A percentile compares a stretch with the other conserved stretches of the same genome.
Conservation (phyloP, 176 grass and related monocot species). For the Dendrocalamus sinicus region DNA sequence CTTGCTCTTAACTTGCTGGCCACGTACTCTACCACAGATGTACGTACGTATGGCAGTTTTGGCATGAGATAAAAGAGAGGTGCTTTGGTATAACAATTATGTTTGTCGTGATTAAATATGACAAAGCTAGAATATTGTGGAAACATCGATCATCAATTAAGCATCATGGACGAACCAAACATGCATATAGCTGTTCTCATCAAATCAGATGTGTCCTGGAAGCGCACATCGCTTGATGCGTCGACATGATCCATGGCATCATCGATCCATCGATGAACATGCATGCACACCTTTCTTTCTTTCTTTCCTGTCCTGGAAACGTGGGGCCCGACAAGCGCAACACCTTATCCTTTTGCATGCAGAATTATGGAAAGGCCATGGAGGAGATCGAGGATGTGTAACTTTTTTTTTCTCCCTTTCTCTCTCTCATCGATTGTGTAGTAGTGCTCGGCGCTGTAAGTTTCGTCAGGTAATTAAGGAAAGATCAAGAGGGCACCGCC, state of each 20-base stretch:
- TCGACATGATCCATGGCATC: conserved; percentile 21
- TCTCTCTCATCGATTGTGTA: conserved; percentile 28
- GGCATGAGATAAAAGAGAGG: not conserved
- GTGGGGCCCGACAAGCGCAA: conserved; percentile 21
- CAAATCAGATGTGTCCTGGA: not conserved
- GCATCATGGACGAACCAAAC: not conserved
- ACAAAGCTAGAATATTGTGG: not conserved
- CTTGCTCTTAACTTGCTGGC: not conserved
- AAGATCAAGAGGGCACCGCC: not conserved
- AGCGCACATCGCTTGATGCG: not conserved
- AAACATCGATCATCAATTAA: not conserved
- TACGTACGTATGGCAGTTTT: not conserved
- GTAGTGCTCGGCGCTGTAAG: conserved; percentile 44
- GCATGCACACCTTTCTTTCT: not conserved
- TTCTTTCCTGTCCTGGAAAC: conserved; percentile 14
- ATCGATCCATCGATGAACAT: conserved; percentile 3
- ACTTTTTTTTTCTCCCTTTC: conserved; percentile 27
- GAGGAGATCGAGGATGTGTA: not conserved
- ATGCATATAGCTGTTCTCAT: not conserved
- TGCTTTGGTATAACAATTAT: too few relatives aligned
- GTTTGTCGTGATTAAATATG: too few relatives aligned
- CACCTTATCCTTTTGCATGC: conserved; percentile 51
- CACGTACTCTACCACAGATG: not conserved
- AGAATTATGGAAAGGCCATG: conserved; percentile 44
- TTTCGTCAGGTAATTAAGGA: conserved; percentile 30